A percentile compares a stretch with the other conserved stretches of the same genome.
Conservation (phyloP, 1,284 basidiomycete species). For the Cryptococcus sp. region DNA sequence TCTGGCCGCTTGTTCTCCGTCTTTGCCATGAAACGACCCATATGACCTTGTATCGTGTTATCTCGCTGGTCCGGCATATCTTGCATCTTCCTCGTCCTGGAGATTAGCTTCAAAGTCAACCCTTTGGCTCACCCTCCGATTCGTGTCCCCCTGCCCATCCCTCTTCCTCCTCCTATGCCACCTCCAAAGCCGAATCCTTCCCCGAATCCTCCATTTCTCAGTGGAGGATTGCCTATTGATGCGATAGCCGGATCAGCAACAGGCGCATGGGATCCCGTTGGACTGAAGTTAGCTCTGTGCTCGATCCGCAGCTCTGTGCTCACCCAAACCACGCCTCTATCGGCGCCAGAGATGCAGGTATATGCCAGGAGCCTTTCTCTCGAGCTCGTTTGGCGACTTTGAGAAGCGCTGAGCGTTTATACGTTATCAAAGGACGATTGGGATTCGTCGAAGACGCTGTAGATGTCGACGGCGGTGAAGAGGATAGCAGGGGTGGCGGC, state of each 20-base stretch:
- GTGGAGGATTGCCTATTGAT: constrained; percentile 23
- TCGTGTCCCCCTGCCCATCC: neutral
- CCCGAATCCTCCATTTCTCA: constrained; percentile 27
- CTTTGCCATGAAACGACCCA: constrained; percentile 2
- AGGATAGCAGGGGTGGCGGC: neutral
- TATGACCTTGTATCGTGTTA: neutral
- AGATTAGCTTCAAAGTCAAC: neutral
- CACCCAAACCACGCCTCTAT: constrained; percentile 33
- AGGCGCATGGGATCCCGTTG: constrained; percentile 3
- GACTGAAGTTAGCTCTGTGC: neutral
- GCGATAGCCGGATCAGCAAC: constrained; percentile 37
- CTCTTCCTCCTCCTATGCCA: constrained; percentile 34
- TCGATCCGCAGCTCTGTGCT: constrained; percentile 13
- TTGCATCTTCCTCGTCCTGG: neutral
- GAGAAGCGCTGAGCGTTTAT: constrained; percentile 20
- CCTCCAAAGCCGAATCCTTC: constrained; percentile 44
- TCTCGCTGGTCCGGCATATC: neutral
- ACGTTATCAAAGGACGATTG: constrained; percentile 13
- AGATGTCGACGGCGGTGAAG: neutral
- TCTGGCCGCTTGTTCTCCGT: neutral
- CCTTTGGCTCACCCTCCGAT: neutral
- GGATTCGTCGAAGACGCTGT: too few species aligned
- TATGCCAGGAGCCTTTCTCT: constrained; percentile 2
- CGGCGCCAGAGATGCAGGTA: constrained; percentile 15
- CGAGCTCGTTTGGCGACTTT: constrained; percentile 14